Base-by-base conservation (phyloP, 352 stramenopile genomes). In the Peronospora farinosa region DNA sequence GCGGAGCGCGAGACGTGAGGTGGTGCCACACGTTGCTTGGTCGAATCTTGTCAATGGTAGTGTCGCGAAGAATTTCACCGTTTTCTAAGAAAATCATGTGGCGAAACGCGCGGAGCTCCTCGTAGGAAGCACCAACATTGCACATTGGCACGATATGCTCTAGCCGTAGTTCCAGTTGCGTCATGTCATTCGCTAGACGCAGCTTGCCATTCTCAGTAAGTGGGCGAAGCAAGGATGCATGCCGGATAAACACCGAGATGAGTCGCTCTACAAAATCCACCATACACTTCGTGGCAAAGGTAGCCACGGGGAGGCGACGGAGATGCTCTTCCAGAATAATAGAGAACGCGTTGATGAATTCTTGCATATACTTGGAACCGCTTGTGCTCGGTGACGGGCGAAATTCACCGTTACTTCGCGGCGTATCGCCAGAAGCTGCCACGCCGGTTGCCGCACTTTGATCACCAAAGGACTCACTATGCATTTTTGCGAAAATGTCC, bases 11-110 rank as follows among this genome's bases (percentile, higher is more conserved):
- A 32, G 75, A 67, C 23, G 87, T 85, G 45, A 94, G 49, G 39
- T 94, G 78, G 40, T 94, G 83, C 80, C 83, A 94, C 40, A 94
- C 78, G 13, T 91, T 94, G 46, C 78, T 88, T 2, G 83, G 83
- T 0, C 81, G 78, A 39, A 94, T 71, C 54, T 88, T 89, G 56
- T 94, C 83, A 27, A 94, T 67, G 28, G 68, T 85, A 11, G 53
- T 62, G 51, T 94, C 83, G 1, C 81, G 71, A 11, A 86, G 51
- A 43, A 92, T 70, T 12, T 61, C 70, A 44, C 31, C 64, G 25
- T 58, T 88, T 5, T 88, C 74, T 0, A 94, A 54, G 39, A 94
- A 92, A 21, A 92, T 81, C 66, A 92, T 79, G 55, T 94, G 78
- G 7, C 79, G 77, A 46, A 92, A 89, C 15, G 80, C 80, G 5